Base-by-base conservation (phyloP, 306 rosid species). In the Biancaea sappan region DNA sequence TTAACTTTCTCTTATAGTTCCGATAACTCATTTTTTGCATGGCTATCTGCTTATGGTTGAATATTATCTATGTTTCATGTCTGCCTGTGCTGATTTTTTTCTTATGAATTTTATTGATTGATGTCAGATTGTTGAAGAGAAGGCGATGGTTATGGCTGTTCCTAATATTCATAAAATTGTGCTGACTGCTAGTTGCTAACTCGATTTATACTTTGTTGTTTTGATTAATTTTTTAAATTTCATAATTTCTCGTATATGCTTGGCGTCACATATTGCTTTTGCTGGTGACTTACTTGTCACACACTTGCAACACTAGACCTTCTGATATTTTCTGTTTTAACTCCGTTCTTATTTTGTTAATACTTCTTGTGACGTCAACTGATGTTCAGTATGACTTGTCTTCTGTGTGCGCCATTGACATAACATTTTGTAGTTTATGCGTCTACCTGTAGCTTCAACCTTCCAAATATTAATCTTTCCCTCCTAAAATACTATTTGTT, bases 71-170 rank as follows among this genome's bases (percentile, higher is more conserved):
- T 26, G 32, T 25, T 35, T 37, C 2, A 0, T 48, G 34, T 19
- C 0, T 52, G 15, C 0, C 34, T 47, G 7, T 66, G 82, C 47
- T 73, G 11, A 44, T 16, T 58, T 9, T 40, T 53, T 80, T 16
- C 47, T 43, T 37, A 71, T 25, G 8, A 22, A n/a, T n/a, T 69
- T 2, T 73, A 62, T 25, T 68, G 54, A 57, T 70, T 50, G 8
- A 38, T 29, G 15, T 44, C 48, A 77, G 81, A 81, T 79, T 54
- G 34, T 64, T 10, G 81, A 72, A 54, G 59, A 26, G 64, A 21
- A 34, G 50, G 54, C 1, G 59, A 3, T 57, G 25, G 1, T 56
- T 32, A 12, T 72, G 65, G 54, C 18, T 58, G 71, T 34, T 31
- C 5, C 31, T 62, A 34, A 63, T 56, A 4, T 50, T 24, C n/a